A percentile compares a stretch with the other conserved stretches of the same genome.
These are phyloP conservation scores for Pseudozyma sp. DNA, from an alignment of 1,284 basidiomycete species.

Conservation along the genomic window DNA sequence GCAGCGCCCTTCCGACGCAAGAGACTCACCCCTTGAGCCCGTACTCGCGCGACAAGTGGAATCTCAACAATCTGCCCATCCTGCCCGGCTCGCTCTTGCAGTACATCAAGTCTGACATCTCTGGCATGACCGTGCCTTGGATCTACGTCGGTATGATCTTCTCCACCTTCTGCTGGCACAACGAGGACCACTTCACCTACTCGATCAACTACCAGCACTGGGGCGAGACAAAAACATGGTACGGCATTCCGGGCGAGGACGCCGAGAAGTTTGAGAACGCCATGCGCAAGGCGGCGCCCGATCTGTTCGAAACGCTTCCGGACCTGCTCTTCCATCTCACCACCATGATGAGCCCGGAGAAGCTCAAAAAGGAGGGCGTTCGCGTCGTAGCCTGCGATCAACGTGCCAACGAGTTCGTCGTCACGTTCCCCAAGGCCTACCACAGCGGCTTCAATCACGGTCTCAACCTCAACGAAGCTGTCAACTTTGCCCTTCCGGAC, in stretches of 20 bases:
- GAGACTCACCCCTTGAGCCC: constrained; percentile 89
- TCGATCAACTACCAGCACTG: constrained; percentile 81
- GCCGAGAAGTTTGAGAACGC: constrained; percentile 96
- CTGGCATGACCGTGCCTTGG: constrained; percentile 99
- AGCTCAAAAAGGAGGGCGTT: constrained; percentile 88
- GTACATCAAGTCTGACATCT: constrained; percentile 98
- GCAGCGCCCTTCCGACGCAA: constrained; percentile 93
- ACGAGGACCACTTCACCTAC: constrained; percentile 99
- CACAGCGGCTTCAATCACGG: constrained; percentile 99
- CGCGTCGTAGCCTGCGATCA: constrained; percentile 94
- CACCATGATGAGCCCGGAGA: constrained; percentile 95
- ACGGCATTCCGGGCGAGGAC: constrained; percentile 92
- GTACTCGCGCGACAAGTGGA: constrained; percentile 94
- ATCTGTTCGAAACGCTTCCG: constrained; percentile 97
- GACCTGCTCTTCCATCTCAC: constrained; percentile 97
- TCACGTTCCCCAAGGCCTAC: constrained; percentile 98
- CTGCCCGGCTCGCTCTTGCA: constrained; percentile 83
- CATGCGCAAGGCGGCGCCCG: constrained; percentile 93
- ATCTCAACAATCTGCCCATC: constrained; percentile 96
- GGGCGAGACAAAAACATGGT: constrained; percentile 99
- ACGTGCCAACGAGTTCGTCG: constrained; percentile 90
- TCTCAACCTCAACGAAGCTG: constrained; percentile 98
- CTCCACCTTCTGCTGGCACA: constrained; percentile 99
- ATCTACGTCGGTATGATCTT: constrained; percentile 99
- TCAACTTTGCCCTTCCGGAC: constrained; percentile 97